These are phyloP conservation scores for Hygrophoropsis aurantiaca DNA, from an alignment of 768 basidiomycete species.

Conservation along the genomic window DNA sequence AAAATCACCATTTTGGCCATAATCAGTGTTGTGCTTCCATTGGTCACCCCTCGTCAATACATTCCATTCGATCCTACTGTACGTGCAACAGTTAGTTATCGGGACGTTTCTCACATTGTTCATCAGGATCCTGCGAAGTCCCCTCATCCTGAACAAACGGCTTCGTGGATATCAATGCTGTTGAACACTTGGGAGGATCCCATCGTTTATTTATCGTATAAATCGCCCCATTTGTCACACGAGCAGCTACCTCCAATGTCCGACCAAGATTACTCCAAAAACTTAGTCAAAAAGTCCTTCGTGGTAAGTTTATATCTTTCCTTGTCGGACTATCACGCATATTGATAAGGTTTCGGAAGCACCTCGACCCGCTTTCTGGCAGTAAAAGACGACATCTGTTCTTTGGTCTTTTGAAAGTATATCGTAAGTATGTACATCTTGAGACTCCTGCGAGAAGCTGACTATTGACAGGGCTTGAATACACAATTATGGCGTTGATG, in stretches of 20 bases:
- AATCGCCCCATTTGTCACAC: constrained; percentile 42
- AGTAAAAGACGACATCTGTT: constrained; percentile 11
- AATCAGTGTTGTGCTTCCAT: constrained; percentile 49
- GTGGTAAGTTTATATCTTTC: constrained; percentile 21
- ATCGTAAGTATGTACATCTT: constrained; percentile 2
- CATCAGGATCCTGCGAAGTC: constrained; percentile 18
- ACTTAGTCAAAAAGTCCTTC: constrained; percentile 34
- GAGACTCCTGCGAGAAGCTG: background rate
- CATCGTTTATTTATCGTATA: constrained; percentile 42
- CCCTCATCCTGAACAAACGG: constrained; percentile 41
- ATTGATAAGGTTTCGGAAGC: constrained; percentile 12
- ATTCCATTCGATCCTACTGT: constrained; percentile 49
- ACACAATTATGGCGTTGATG: constrained; percentile 4
- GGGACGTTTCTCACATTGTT: background rate
- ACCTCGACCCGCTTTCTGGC: constrained; percentile 22
- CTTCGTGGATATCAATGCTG: constrained; percentile 33
- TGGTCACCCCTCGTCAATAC: constrained; percentile 57
- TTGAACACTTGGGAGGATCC: constrained; percentile 55
- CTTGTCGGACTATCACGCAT: background rate
- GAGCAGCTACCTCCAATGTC: constrained; percentile 47
- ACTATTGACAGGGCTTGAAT: constrained; percentile 4
- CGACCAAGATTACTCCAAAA: constrained; percentile 41
- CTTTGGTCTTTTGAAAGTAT: constrained; percentile 13
- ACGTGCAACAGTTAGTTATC: background rate
- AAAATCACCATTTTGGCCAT: constrained; percentile 46